Conservation (phyloP, 2,329 filamentous ascomycete species). For the Alternaria gaisen region DNA sequence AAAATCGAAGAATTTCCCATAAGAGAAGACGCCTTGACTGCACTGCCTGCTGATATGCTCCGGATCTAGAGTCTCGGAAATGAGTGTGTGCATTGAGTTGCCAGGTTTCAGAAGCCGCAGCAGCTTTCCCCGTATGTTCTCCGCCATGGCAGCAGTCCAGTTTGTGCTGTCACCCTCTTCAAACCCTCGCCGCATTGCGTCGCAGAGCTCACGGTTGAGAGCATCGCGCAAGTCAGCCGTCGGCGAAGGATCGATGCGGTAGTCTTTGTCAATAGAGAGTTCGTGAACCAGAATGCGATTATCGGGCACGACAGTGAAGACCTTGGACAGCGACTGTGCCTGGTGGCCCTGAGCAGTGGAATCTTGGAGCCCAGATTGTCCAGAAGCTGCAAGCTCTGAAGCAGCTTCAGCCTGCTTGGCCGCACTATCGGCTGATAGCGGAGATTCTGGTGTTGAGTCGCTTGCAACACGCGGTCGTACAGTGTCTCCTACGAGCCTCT, state of each 20-base stretch:
- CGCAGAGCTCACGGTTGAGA: slow-evolving; percentile 67
- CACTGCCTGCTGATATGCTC: slow-evolving; percentile 76
- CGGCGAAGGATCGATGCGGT: slow-evolving; percentile 69
- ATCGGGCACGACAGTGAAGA: slow-evolving; percentile 71
- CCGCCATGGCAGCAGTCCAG: slow-evolving; percentile 75
- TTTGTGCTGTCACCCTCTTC: slow-evolving; percentile 70
- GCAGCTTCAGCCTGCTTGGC: slow-evolving; percentile 51
- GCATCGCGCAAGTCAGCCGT: slow-evolving; percentile 67
- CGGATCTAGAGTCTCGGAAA: slow-evolving; percentile 77
- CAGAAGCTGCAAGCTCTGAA: slow-evolving; percentile 41
- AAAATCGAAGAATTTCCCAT: slow-evolving; percentile 80
- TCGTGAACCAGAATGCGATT: slow-evolving; percentile 82
- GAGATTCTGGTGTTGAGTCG: slow-evolving; percentile 41
- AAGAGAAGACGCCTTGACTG: slow-evolving; percentile 76
- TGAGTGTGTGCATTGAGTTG: slow-evolving; percentile 77
- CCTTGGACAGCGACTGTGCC: slow-evolving; percentile 58
- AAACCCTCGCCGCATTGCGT: slow-evolving; percentile 69
- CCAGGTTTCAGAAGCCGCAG: slow-evolving; percentile 74
- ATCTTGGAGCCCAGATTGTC: slow-evolving; percentile 15
- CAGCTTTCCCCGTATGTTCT: slow-evolving; percentile 75
- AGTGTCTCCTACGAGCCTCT: slow-evolving; percentile 71
- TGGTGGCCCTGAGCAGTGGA: slow-evolving; percentile 43
- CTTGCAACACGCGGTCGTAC: slow-evolving; percentile 74
- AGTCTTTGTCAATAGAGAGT: slow-evolving; percentile 80
- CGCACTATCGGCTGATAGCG: slow-evolving; percentile 37